Conservation (phyloP, 2,329 filamentous ascomycete genomes). For the Aspergillus pseudonomiae region DNA sequence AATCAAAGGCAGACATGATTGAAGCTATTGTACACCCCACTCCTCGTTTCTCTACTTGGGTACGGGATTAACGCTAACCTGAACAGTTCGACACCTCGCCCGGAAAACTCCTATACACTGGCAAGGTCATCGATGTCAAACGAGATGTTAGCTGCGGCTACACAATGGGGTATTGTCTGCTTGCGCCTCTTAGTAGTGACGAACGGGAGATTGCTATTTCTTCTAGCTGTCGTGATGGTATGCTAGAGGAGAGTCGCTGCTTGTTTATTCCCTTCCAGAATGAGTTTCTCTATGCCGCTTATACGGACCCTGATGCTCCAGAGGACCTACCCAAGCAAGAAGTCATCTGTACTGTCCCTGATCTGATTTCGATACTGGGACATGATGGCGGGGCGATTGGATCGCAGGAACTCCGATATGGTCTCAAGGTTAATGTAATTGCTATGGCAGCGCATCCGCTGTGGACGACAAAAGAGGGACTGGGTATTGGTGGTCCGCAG, state of each 20-base stretch:
- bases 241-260: conserved; percentile 1
- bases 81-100: conserved; percentile 29
- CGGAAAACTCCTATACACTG: conserved; percentile 47
- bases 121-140: conserved; percentile 50
- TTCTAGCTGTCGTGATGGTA: neutral
- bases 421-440: conserved; percentile 55
- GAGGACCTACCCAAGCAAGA: conserved; percentile 6
- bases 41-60: neutral
- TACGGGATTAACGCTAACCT: neutral
- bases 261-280: conserved; percentile 32
- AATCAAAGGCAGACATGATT: conserved; percentile 38
- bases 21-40: conserved; percentile 44
- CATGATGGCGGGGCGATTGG: conserved; percentile 55
- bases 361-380: conserved; percentile 43
- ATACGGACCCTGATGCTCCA: conserved; percentile 13
- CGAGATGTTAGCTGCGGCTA: conserved; percentile 42
- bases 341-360: conserved; percentile 35
- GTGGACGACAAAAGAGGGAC: conserved; percentile 48
- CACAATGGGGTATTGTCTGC: conserved; percentile 39
- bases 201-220: conserved; percentile 20
- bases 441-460: conserved; percentile 54
- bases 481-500: conserved; percentile 45
- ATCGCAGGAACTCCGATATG: conserved; percentile 56
- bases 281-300: conserved; percentile 33
- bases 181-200: conserved; percentile 31